Percentiles rank a stretch among this genome's conserved stretches.
phyloP scores from a whole-genome alignment of 371 early-diverging fungal genomes.

The Chytridium lagenaria region DNA sequence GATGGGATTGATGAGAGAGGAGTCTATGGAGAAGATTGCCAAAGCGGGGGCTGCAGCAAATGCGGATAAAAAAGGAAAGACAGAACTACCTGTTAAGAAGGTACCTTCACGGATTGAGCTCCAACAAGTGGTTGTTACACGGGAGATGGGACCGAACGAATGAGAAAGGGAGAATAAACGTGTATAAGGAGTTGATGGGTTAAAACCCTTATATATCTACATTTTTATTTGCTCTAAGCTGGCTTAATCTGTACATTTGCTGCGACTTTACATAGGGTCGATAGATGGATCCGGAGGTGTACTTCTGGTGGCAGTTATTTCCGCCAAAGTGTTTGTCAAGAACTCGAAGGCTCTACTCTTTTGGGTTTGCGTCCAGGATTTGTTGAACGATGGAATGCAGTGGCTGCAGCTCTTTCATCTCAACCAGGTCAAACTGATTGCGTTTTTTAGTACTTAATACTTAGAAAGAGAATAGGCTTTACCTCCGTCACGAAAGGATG shows the following conservation, averaged over 20 bases:
- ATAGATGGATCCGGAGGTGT: no score
- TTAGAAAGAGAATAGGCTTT: no score
- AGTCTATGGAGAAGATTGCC: slow-evolving; percentile 5
- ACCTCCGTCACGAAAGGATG: slow-evolving; percentile 44
- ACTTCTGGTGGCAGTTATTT: no score
- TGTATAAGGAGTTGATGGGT: not conserved
- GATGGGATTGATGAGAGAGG: slow-evolving; percentile 1
- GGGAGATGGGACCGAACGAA: slow-evolving; percentile 10
- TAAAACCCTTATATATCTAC: not conserved
- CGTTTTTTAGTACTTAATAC: no score
- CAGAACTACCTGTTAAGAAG: not conserved
- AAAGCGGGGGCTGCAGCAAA: not conserved
- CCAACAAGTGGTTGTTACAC: not conserved
- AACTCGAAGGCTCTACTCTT: not conserved
- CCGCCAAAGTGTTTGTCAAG: no score
- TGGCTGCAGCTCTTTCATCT: slow-evolving; percentile 41
- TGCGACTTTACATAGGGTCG: not conserved
- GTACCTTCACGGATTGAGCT: not conserved
- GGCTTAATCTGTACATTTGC: not conserved
- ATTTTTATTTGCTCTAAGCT: not conserved
- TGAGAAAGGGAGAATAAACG: no score
- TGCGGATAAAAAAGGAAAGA: not conserved
- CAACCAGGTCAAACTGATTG: slow-evolving; percentile 46
- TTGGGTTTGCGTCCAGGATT: slow-evolving; percentile 40
- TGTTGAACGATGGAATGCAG: slow-evolving; percentile 37